Evolutionary conservation across 2,329 filamentous ascomycete genomes (phyloP), one percentile per base, ranked within the genome.

Genomic region (Ophiostoma fasciatum): DNA sequence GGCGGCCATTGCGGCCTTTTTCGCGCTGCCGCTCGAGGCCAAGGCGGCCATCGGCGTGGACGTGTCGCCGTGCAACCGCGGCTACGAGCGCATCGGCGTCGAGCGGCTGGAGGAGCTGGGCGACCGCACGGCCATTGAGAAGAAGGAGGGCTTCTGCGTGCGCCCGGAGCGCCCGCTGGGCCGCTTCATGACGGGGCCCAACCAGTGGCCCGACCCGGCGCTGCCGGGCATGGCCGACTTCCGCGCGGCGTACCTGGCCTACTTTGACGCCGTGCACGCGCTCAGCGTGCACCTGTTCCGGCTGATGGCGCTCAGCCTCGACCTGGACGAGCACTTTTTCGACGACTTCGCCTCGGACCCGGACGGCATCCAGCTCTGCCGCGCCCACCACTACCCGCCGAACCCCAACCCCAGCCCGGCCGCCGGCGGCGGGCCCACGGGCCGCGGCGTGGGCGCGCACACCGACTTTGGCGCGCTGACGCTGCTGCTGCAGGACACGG

Each of bases 381-480:
- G 39, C 3, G 28, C 30, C 14, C 39, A 41, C 38, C 52, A 58
- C 27, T 59, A 61, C 21, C 57, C 62, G 4, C 55, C 61, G 4
- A 23, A 40, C 10, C 27, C 35, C 7, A 23, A 34, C 14, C 55
- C 61, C 3, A 23, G 37, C 10, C 27, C 35, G 10, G 23, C 38
- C 14, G 34, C 21, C 9, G 31, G 31, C 4, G 11, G 56, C 53
- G 12, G 60, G 56, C 3, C 54, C 56, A 3, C 54, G 60, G 19
- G 42, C 39, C 40, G 55, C 28, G 47, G 59, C 45, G 54, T 58
- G 3, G 64, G 65, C 1, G 64, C 62, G 2, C 68, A 69, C 42
- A 67, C 63, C 1, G 68, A 70, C 45, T 71, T 67, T 41, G 64
- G 68, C 13, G 61, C 61, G 22, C 61, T 72, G 28, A 72, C 68